phyloP scores from a whole-genome alignment of 805 yeast species.

The Saccharomyces kudriavzevii region DNA sequence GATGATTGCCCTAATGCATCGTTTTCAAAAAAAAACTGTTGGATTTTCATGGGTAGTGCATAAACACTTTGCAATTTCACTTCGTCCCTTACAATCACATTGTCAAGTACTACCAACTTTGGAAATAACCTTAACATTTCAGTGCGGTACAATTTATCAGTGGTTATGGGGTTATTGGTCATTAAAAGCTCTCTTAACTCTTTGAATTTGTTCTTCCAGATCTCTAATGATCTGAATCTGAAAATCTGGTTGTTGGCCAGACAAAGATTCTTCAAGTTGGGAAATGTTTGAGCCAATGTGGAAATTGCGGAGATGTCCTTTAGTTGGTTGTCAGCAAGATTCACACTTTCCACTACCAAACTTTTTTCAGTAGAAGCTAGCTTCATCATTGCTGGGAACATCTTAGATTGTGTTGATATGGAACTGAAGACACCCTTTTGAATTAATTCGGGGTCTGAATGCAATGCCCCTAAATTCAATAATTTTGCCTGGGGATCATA shows the following conservation, averaged over 20 bases:
- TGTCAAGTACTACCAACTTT: conserved; percentile 69
- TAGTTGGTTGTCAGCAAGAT: conserved; percentile 58
- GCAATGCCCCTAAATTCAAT: conserved; percentile 60
- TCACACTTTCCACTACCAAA: conserved; percentile 55
- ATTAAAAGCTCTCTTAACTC: conserved; percentile 69
- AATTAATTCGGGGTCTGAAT: conserved; percentile 52
- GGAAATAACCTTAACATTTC: conserved; percentile 74
- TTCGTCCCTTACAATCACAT: conserved; percentile 70
- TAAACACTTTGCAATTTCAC: conserved; percentile 43
- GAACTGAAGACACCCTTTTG: conserved; percentile 59
- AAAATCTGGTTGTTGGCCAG: conserved; percentile 66
- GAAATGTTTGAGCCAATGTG: conserved; percentile 65
- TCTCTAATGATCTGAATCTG: conserved; percentile 52
- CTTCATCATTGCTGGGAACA: conserved; percentile 85
- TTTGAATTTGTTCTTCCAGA: conserved; percentile 70
- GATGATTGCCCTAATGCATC: conserved; percentile 60
- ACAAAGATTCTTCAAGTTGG: conserved; percentile 69
- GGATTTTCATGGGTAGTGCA: conserved; percentile 46
- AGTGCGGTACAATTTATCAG: conserved; percentile 40
- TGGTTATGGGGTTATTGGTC: conserved; percentile 63
- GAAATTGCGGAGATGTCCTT: conserved; percentile 52
- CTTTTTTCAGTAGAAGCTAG: conserved; percentile 51
- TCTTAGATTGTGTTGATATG: conserved; percentile 59
- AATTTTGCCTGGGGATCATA: conserved; percentile 58
- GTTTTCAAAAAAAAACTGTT: conserved; percentile 76